Evolutionary conservation across 2,329 filamentous ascomycete species (phyloP), one percentile per base, ranked within the genome.

Genomic region (Verticillium zaregamsianum): DNA sequence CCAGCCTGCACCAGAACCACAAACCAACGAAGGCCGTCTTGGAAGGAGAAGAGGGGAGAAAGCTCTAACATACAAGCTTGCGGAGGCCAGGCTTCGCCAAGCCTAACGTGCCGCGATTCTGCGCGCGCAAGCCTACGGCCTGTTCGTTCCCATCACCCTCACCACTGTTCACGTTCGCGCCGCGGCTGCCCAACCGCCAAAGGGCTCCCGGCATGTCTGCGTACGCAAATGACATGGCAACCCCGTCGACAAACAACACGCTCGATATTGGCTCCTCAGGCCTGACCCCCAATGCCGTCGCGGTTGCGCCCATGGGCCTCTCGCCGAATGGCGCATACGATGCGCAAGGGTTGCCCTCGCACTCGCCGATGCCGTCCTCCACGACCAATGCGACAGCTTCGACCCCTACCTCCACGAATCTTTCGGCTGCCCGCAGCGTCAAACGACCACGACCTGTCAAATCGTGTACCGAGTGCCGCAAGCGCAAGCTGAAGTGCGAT

Each of bases 401-500:
- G 25, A 33, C 54, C 11, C 54, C 54, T 15, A 32, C 54, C 5
- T 31, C 56, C 2, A 32, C 56, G 23, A 45, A 17, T n/a, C 35
- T 55, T 5, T 63, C 64, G 52, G 63, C 63, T 35, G 64, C 64
- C 57, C 76, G 79, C 58, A 82, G 80, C 65, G 81, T 84, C 59
- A 84, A 84, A 68, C 76, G 82, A 35, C 81, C 82, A 2, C 73
- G 82, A 8, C 82, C 82, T 3, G 82, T 84, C 64, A 85, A 85
- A 68, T 84, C 81, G 3, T 85, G 82, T 68, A 80, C 80, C 62
- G 81, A 83, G 66, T 85, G 84, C 67, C 78, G 84, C 60, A 85
- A 85, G 69, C 78, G 84, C 67, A 86, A 85, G 69, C 72, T 85
- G 5, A 77, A 79, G 62, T 87, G 84, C 71, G 83, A 86, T 69